These are phyloP conservation scores for Leishmania guyanensis DNA, from an alignment of 208 protist species.

Conservation along the genomic window DNA sequence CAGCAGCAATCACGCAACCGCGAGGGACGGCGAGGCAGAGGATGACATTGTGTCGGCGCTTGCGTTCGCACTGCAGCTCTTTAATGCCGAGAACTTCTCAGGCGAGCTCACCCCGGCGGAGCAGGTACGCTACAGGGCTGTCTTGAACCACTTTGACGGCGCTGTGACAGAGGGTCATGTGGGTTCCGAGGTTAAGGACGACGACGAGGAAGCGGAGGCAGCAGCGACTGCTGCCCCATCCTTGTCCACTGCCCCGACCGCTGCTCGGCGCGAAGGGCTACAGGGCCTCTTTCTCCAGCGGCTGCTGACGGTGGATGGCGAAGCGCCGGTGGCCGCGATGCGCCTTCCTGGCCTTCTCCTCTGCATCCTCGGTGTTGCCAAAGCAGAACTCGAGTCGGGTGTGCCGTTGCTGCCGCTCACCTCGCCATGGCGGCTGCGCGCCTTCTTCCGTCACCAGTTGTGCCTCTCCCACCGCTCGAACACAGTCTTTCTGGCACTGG, in stretches of 20 bases:
- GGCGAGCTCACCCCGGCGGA: conserved; percentile 72
- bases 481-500: conserved; percentile 62
- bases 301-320: conserved; percentile 84
- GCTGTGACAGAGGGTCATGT: conserved; percentile 17
- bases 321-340: conserved; percentile 74
- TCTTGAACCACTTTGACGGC: conserved; percentile 53
- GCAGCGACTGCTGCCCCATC: not conserved
- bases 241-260: conserved; percentile 1
- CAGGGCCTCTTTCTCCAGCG: conserved; percentile 68
- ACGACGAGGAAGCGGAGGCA: conserved; percentile 13
- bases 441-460: conserved; percentile 82
- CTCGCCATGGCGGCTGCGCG: conserved; percentile 72
- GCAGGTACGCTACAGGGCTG: conserved; percentile 36
- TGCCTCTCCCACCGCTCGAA: conserved; percentile 77
- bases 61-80: conserved; percentile 77
- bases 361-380: conserved; percentile 54
- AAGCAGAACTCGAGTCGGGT: conserved; percentile 23
- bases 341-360: conserved; percentile 72
- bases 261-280: conserved; percentile 19
- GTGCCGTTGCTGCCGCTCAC: conserved; percentile 45
- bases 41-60: conserved; percentile 62
- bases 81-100: conserved; percentile 89
- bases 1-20: not conserved
- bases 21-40: conserved; percentile 10
- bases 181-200: conserved; percentile 9